phyloP scores from a whole-genome alignment of 176 grass and related monocot genomes.

The Puya raimondii region DNA sequence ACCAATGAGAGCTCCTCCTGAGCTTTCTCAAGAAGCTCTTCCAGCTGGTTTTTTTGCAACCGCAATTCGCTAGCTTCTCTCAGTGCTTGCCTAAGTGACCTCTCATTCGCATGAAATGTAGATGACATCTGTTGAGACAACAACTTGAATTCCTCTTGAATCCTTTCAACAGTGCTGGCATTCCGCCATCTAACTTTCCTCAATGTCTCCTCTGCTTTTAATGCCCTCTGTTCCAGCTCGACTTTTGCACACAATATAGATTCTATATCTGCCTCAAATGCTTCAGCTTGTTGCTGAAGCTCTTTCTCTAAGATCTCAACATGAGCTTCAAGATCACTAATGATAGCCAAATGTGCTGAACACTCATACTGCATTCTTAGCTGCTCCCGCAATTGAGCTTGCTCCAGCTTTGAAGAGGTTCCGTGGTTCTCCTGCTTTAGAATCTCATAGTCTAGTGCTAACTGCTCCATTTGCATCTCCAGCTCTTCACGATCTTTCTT shows the following conservation, averaged over 20 bases:
- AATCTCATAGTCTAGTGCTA: conserved; percentile 97
- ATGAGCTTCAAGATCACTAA: conserved; percentile 79
- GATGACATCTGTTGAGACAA: conserved; percentile 76
- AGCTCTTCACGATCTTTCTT: conserved; percentile 87
- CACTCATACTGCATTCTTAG: conserved; percentile 93
- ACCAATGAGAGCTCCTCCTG: conserved; percentile 45
- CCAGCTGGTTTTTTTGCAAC: conserved; percentile 57
- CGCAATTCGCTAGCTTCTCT: conserved; percentile 64
- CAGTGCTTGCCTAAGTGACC: conserved; percentile 49
- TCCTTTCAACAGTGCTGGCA: conserved; percentile 39
- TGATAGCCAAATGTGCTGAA: conserved; percentile 77
- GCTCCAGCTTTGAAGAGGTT: conserved; percentile 76
- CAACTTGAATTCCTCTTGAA: conserved; percentile 68
- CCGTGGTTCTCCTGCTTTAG: conserved; percentile 95
- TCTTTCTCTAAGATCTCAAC: conserved; percentile 72
- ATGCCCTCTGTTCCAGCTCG: conserved; percentile 70
- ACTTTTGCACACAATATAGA: conserved; percentile 48
- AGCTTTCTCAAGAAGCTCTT: conserved; percentile 58
- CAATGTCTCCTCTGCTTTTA: conserved; percentile 67
- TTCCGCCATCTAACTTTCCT: conserved; percentile 66
- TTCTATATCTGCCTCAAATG: conserved; percentile 62
- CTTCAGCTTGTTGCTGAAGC: conserved; percentile 56
- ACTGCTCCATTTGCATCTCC: conserved; percentile 97
- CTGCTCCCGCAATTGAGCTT: conserved; percentile 72
- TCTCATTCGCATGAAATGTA: conserved; percentile 62